phyloP scores from a whole-genome alignment of 2,329 filamentous ascomycete species.

The Zymoseptoria pseudotritici region DNA sequence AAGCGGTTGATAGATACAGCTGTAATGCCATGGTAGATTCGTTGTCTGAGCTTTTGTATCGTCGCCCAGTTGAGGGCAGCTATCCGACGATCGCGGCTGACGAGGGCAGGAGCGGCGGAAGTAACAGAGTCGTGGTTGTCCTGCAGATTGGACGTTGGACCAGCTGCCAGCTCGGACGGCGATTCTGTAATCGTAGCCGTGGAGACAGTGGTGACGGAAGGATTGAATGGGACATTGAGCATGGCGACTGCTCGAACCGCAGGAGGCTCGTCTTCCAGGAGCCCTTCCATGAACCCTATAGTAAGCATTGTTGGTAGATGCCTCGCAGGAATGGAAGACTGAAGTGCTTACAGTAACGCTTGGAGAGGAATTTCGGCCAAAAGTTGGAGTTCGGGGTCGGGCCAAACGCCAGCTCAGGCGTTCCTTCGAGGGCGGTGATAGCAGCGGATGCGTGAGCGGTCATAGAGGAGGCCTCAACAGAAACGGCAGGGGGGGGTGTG shows the following conservation, averaged over 20 bases:
- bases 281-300: not conserved
- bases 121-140: not conserved
- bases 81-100: not conserved
- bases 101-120: not conserved
- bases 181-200: not conserved
- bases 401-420: not conserved
- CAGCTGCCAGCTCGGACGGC: not conserved
- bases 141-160: not conserved
- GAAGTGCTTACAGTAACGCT: not conserved
- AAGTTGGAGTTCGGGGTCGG: not conserved
- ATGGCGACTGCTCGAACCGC: not conserved
- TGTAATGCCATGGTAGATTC: not conserved
- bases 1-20: not conserved
- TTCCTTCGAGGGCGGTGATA: not conserved
- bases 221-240: not conserved
- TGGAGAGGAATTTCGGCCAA: not conserved
- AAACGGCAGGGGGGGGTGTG: not conserved
- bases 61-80: not conserved
- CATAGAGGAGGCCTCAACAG: not conserved
- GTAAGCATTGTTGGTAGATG: not conserved
- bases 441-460: not conserved
- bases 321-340: not conserved
- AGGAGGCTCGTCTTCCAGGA: not conserved
- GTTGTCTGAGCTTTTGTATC: not conserved
- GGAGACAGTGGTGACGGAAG: not conserved